Evolutionary conservation across 2,329 filamentous ascomycete species (phyloP).

Genomic region (Colletotrichum tanaceti): DNA sequence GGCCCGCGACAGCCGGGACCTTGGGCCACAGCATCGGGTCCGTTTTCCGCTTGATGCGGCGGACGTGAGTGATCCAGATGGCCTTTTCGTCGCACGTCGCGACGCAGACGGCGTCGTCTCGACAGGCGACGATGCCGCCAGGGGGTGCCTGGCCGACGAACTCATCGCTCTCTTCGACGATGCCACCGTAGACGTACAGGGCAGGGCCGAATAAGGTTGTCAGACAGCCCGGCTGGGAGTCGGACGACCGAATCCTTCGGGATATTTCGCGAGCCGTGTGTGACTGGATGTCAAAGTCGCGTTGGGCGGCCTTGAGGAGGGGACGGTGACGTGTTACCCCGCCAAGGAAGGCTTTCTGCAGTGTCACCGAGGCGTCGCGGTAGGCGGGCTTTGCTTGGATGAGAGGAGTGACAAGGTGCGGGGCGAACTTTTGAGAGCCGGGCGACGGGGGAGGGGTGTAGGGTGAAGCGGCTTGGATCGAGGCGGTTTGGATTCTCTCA

Average conservation of each 20-base stretch:
- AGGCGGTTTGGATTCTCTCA: conserved; percentile 47
- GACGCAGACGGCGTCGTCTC: conserved; percentile 52
- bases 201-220: conserved; percentile 51
- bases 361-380: conserved; percentile 47
- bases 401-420: conserved; percentile 39
- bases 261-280: conserved; percentile 54
- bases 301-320: conserved; percentile 53
- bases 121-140: conserved; percentile 50
- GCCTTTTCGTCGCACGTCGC: conserved; percentile 53
- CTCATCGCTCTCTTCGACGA: conserved; percentile 49
- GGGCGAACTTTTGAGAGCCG: conserved; percentile 26
- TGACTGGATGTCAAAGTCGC: conserved; percentile 50
- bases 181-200: conserved; percentile 56
- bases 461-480: conserved; percentile 22
- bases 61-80: conserved; percentile 56
- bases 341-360: conserved; percentile 52
- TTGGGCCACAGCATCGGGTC: conserved; percentile 56
- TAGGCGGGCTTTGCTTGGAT: conserved; percentile 36
- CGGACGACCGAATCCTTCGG: conserved; percentile 54
- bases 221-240: conserved; percentile 56
- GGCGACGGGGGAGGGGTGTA: conserved; percentile 40
- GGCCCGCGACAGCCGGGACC: conserved; percentile 51
- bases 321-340: conserved; percentile 52
- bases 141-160: conserved; percentile 33
- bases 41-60: conserved; percentile 52